Evolutionary conservation across 2,329 filamentous ascomycete species (phyloP).

Genomic region (Aureobasidium melanogenum): DNA sequence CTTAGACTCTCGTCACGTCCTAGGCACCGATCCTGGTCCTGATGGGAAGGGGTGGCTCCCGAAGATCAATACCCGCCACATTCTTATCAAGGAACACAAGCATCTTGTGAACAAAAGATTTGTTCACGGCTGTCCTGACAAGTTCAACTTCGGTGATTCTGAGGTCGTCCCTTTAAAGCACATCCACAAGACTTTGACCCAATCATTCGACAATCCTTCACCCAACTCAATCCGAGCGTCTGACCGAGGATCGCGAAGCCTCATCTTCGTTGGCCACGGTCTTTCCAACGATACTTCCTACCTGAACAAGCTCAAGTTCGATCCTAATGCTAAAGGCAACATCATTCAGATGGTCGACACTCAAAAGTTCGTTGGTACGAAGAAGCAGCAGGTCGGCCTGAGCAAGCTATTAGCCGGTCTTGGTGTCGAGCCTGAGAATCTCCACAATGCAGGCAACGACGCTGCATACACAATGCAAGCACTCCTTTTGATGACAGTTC

Average conservation of each 20-base stretch:
- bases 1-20: slow-evolving; percentile 18
- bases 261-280: slow-evolving; percentile 21
- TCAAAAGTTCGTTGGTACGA: slow-evolving; percentile 15
- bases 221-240: neutral
- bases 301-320: slow-evolving; percentile 15
- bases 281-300: slow-evolving; percentile 18
- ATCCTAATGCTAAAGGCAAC: slow-evolving; percentile 6
- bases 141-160: slow-evolving; percentile 21
- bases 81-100: slow-evolving; percentile 19
- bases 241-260: slow-evolving; percentile 5
- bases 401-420: slow-evolving; percentile 14
- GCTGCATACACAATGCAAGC: slow-evolving; percentile 18
- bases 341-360: slow-evolving; percentile 18
- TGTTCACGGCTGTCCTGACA: slow-evolving; percentile 20
- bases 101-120: slow-evolving; percentile 18
- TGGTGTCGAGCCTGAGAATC: slow-evolving; percentile 5
- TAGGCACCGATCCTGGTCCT: neutral
- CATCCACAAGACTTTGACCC: slow-evolving; percentile 13
- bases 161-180: slow-evolving; percentile 14
- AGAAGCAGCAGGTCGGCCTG: slow-evolving; percentile 15
- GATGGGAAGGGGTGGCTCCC: slow-evolving; percentile 11
- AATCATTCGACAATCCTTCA: slow-evolving; percentile 5
- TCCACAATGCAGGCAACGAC: slow-evolving; percentile 18
- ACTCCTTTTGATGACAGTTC: slow-evolving; percentile 17
- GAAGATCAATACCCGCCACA: slow-evolving; percentile 19